Evolutionary conservation across 2,329 filamentous ascomycete species (phyloP).

Genomic region (Fusarium robinianum): DNA sequence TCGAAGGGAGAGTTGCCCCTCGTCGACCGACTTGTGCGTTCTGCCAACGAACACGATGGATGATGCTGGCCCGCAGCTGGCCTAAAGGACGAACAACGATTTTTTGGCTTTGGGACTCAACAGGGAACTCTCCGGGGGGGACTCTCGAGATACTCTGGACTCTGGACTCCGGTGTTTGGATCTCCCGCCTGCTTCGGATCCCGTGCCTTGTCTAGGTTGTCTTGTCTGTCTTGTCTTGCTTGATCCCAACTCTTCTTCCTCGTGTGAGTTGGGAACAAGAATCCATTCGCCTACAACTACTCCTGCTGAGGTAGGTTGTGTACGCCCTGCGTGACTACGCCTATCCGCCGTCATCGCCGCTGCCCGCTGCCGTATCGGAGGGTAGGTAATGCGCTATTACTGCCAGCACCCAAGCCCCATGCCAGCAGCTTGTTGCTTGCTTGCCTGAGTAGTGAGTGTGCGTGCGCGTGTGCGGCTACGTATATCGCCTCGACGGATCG

Average conservation of each 20-base stretch:
- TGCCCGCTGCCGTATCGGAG: conserved; percentile 26
- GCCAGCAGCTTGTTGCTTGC: conserved; percentile 18
- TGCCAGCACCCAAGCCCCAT: conserved; percentile 21
- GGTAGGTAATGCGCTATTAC: conserved; percentile 19
- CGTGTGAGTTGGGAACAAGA: conserved; percentile 6
- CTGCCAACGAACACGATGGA: conserved; percentile 18
- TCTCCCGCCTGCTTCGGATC: conserved; percentile 1
- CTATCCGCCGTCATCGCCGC: conserved; percentile 10
- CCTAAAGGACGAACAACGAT: conserved; percentile 14
- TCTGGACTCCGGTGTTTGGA: conserved; percentile 9
- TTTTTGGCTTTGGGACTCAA: conserved; percentile 9
- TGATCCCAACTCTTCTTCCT: conserved; percentile 21
- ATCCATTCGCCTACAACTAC: conserved; percentile 6
- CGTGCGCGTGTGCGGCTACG: conserved; percentile 24
- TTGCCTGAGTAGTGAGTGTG: conserved; percentile 19
- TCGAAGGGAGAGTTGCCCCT: conserved; percentile 20
- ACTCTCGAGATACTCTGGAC: no score
- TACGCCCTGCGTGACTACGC: conserved; percentile 15
- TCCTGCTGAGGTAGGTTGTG: conserved; percentile 1
- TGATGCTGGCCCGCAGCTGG: conserved; percentile 25
- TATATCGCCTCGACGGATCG: conserved; percentile 21
- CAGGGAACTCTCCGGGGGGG: no score
- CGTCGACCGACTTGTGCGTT: no score
- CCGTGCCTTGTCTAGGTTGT: no score
- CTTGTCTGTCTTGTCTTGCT: no score